Evolutionary conservation across 2,329 filamentous ascomycete genomes (phyloP).

Genomic region (Fusarium solani-melongenae): DNA sequence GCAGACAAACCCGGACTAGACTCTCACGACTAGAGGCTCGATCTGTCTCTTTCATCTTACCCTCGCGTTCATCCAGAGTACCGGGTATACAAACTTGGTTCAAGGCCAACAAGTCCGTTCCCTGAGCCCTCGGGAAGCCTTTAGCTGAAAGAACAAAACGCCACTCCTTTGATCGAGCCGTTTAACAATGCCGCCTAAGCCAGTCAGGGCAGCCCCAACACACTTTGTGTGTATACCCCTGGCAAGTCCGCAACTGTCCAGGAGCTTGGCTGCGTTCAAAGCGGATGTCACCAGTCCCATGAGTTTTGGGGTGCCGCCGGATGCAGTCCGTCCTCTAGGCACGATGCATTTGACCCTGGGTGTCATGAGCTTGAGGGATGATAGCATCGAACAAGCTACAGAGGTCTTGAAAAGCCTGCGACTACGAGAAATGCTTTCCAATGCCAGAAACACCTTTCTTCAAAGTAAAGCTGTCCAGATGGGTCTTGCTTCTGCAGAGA

Average conservation of each 20-base stretch:
- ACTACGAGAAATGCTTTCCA: slow-evolving; percentile 54
- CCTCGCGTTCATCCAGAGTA: background rate
- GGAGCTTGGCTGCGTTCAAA: slow-evolving; percentile 70
- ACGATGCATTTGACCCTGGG: slow-evolving; percentile 89
- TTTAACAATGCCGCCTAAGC: slow-evolving; percentile 45
- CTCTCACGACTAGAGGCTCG: background rate
- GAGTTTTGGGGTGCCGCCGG: slow-evolving; percentile 66
- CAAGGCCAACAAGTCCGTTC: background rate
- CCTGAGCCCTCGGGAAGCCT: background rate
- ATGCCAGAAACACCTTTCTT: slow-evolving; percentile 28
- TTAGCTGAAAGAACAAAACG: background rate
- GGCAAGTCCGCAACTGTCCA: slow-evolving; percentile 72
- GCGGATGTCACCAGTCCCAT: slow-evolving; percentile 63
- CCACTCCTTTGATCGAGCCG: background rate
- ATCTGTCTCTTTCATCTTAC: background rate
- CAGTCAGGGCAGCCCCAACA: slow-evolving; percentile 63
- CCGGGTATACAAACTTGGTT: background rate
- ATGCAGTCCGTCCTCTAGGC: slow-evolving; percentile 79
- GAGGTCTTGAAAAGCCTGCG: slow-evolving; percentile 52
- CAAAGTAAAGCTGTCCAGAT: background rate
- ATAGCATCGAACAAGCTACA: slow-evolving; percentile 57
- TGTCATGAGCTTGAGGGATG: slow-evolving; percentile 77
- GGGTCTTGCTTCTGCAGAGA: background rate
- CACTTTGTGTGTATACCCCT: slow-evolving; percentile 85
- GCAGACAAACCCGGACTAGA: background rate